These are phyloP conservation scores for Dorcoceras hygrometricum DNA, from an alignment of 257 asterid genomes.

Conservation along the genomic window DNA sequence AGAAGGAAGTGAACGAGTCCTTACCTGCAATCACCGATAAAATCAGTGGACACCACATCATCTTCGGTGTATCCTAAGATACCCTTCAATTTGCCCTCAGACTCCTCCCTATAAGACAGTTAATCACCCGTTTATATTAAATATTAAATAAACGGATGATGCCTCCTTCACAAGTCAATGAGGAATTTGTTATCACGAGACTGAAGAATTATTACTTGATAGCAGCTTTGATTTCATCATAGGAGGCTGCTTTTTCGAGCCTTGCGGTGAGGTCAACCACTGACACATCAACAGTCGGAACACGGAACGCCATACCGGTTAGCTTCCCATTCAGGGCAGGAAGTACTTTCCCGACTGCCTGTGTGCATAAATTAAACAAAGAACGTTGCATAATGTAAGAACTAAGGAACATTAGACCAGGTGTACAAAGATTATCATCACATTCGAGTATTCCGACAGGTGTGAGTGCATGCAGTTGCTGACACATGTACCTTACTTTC, in stretches of 20 bases:
- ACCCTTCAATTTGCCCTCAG: slow-evolving; percentile 49
- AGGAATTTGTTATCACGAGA: neutral
- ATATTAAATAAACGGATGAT: neutral
- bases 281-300: slow-evolving; percentile 57
- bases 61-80: slow-evolving; percentile 66
- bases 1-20: neutral
- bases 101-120: slow-evolving; percentile 38
- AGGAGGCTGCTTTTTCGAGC: slow-evolving; percentile 47
- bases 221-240: slow-evolving; percentile 57
- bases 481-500: neutral
- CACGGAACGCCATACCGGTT: slow-evolving; percentile 66
- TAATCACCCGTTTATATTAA: neutral
- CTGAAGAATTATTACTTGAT: slow-evolving; percentile 34
- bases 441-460: neutral
- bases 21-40: slow-evolving; percentile 54
- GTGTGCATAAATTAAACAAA: neutral
- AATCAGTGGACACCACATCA: slow-evolving; percentile 59
- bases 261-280: slow-evolving; percentile 56
- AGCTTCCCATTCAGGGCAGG: slow-evolving; percentile 59
- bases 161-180: neutral
- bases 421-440: neutral
- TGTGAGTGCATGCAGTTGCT: neutral
- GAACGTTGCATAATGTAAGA: neutral
- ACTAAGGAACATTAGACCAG: neutral
- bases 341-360: slow-evolving; percentile 63